These are phyloP conservation scores for Hyphodiscus sp. DNA, from an alignment of 2,329 filamentous ascomycete genomes.

Conservation along the genomic window DNA sequence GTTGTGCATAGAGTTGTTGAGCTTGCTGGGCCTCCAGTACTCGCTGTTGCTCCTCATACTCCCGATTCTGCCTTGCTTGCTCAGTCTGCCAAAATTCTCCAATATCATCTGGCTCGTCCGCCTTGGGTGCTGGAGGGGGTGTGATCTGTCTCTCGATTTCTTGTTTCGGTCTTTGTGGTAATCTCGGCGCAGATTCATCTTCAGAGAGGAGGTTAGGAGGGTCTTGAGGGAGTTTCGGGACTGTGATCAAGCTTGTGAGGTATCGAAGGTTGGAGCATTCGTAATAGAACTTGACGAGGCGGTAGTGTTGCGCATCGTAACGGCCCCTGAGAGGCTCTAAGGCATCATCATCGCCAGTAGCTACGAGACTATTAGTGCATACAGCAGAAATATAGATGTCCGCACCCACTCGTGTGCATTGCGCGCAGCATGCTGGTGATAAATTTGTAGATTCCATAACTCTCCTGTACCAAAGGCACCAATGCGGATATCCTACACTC, in stretches of 20 bases:
- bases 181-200: constrained; percentile 73
- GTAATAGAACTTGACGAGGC: constrained; percentile 96
- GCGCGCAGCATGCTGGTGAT: constrained; percentile 98
- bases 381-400: background rate
- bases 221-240: constrained; percentile 91
- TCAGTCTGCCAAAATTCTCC: constrained; percentile 98
- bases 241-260: constrained; percentile 89
- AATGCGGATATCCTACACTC: constrained; percentile 93
- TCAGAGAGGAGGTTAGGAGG: constrained; percentile 83
- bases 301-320: constrained; percentile 95
- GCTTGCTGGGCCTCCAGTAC: constrained; percentile 83
- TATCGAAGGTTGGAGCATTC: constrained; percentile 98
- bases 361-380: constrained; percentile 34
- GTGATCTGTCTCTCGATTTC: constrained; percentile 64
- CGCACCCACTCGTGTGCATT: constrained; percentile 83
- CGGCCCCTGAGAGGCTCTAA: constrained; percentile 79
- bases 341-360: constrained; percentile 89
- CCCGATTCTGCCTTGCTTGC: constrained; percentile 81
- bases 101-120: constrained; percentile 86
- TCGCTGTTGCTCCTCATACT: constrained; percentile 91
- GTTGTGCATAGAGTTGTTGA: constrained; percentile 71
- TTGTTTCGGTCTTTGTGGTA: constrained; percentile 75
- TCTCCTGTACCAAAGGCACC: constrained; percentile 91
- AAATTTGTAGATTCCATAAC: constrained; percentile 99
- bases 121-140: constrained; percentile 59